These are phyloP conservation scores for Mortierella hygrophila DNA, from an alignment of 192 early-diverging fungal genomes.

Conservation along the genomic window DNA sequence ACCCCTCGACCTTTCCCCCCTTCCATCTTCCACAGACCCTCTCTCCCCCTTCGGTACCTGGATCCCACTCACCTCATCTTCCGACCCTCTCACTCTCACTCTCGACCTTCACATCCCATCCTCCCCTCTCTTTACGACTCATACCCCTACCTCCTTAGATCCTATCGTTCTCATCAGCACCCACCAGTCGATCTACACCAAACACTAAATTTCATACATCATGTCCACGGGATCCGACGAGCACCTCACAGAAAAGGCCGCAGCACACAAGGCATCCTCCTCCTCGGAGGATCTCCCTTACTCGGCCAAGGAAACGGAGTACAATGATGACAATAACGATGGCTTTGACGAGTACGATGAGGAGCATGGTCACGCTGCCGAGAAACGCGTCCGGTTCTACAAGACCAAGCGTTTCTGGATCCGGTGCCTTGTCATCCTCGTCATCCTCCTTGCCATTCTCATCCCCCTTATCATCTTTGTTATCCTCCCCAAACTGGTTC, in stretches of 20 bases:
- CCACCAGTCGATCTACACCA: background rate
- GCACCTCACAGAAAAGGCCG: slow-evolving; percentile 31
- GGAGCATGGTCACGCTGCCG: slow-evolving; percentile 36
- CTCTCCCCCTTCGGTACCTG: background rate
- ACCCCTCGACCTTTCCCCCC: slow-evolving; percentile 5
- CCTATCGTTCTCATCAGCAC: background rate
- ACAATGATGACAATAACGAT: slow-evolving; percentile 31
- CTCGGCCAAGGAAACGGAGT: slow-evolving; percentile 33
- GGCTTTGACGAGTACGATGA: slow-evolving; percentile 35
- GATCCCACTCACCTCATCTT: slow-evolving; percentile 2
- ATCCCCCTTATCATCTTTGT: slow-evolving; percentile 64
- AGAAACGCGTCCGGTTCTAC: slow-evolving; percentile 56
- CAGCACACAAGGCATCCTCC: background rate
- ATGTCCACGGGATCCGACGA: slow-evolving; percentile 36
- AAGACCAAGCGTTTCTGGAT: slow-evolving; percentile 64
- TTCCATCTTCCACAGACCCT: background rate
- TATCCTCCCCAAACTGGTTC: slow-evolving; percentile 63
- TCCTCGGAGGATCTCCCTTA: slow-evolving; percentile 33
- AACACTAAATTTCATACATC: background rate
- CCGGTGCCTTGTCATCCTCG: slow-evolving; percentile 50
- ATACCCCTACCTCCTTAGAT: too few relatives aligned
- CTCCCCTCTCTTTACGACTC: background rate
- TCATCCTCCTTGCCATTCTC: slow-evolving; percentile 58
- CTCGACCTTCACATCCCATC: background rate
- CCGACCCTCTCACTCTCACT: background rate